Evolutionary conservation across 306 rosid species (phyloP), one percentile per base, ranked within the genome.

Genomic region (Prunus armeniaca): DNA sequence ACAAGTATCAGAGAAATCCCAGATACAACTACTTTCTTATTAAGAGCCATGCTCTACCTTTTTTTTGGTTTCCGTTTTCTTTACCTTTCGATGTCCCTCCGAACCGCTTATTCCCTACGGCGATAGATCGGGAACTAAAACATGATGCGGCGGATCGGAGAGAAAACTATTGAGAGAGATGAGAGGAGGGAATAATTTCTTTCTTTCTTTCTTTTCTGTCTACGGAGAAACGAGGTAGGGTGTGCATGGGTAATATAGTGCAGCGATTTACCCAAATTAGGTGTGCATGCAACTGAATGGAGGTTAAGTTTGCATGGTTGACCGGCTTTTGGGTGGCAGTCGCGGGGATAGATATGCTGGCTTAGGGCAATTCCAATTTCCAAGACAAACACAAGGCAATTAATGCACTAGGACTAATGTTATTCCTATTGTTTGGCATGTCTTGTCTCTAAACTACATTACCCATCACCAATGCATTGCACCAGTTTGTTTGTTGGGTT

Each of bases 1-100:
- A 91, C 85, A 0, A 93, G 88, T 51, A 93, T 83, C 34, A 93
- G 66, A 58, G 91, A 88, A 34, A 88, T 62, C 7, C 50, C 82
- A 0, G 96, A 85, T 0, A 87, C 41, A 24, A 86, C 14, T 45
- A 82, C 45, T 75, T 88, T 91, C 3, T 28, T 69, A 10, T 24
- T 60, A 1, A 88, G 86, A 0, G 24, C 30, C 93, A 89, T 92
- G 24, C 77, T 76, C 22, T 27, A 10, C 0, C 52, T 62, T 41
- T 28, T 8, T 38, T 27, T 1, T 20, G 9, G 9, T 2, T 72
- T 45, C 2, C 0, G 0, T 6, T 51, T 18, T 11, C 1, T 13
- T 24, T 9, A 4, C 18, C 2, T 15, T 17, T 41, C 32, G 17
- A 43, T 73, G 55, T 27, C 80, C 67, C 74, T 67, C 80, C 73